These are phyloP conservation scores for Colletotrichum sp. DNA, from an alignment of 2,329 filamentous ascomycete species.

Conservation along the genomic window DNA sequence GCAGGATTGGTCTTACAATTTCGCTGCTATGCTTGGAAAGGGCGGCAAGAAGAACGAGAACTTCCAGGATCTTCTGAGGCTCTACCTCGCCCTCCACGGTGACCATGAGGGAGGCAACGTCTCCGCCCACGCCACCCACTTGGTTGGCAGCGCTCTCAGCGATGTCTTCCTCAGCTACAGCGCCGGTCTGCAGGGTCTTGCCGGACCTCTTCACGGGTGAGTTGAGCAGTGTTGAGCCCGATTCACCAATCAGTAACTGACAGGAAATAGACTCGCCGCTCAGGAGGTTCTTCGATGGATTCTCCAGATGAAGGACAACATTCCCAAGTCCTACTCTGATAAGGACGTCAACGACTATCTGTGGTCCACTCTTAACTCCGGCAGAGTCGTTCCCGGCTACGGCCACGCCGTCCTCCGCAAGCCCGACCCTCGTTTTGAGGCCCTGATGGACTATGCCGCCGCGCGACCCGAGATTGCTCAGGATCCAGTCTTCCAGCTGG, in stretches of 20 bases:
- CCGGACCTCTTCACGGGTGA: conserved; percentile 68
- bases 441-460: conserved; percentile 93
- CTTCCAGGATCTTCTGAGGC: conserved; percentile 91
- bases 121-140: conserved; percentile 91
- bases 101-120: conserved; percentile 99
- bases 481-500: conserved; percentile 92
- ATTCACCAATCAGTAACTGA: background rate
- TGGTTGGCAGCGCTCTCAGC: conserved; percentile 92
- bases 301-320: conserved; percentile 89
- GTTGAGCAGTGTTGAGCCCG: background rate
- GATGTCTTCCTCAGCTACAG: conserved; percentile 97
- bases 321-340: conserved; percentile 79
- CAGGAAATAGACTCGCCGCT: conserved; percentile 72
- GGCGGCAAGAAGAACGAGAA: conserved; percentile 85
- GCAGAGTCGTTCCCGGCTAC: conserved; percentile 93
- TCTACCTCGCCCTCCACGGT: conserved; percentile 95
- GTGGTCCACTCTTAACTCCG: conserved; percentile 91
- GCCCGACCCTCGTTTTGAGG: conserved; percentile 95
- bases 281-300: conserved; percentile 98
- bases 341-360: conserved; percentile 87
- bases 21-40: conserved; percentile 94
- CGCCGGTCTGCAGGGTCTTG: conserved; percentile 92
- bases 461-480: conserved; percentile 82
- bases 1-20: conserved; percentile 99
- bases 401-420: conserved; percentile 96